Evolutionary conservation across 2,329 filamentous ascomycete genomes (phyloP).

Genomic region (Nectriaceae sp.): DNA sequence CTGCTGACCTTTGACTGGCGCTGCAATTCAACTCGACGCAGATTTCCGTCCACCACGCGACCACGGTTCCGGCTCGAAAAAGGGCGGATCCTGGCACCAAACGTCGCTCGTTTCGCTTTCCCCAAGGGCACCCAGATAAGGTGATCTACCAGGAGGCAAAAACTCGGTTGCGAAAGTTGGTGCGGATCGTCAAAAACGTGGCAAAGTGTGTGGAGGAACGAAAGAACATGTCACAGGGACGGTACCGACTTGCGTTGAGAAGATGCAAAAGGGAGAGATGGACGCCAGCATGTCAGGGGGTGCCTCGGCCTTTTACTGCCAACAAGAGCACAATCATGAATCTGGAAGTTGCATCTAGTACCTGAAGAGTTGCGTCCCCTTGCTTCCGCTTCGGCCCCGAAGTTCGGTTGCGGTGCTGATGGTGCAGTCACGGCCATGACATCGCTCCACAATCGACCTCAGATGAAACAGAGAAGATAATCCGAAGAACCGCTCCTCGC

Average conservation of each 20-base stretch:
- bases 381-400: not conserved
- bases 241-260: not conserved
- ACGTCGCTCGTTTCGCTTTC: conserved; percentile 8
- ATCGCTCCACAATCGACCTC: not conserved
- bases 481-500: not conserved
- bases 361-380: not conserved
- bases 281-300: conserved; percentile 3
- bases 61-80: conserved; percentile 9
- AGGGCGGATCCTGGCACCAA: conserved; percentile 6
- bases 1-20: conserved; percentile 12
- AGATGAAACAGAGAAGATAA: not conserved
- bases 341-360: not conserved
- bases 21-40: conserved; percentile 28
- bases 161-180: not conserved
- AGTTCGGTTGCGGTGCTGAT: not conserved
- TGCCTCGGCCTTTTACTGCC: conserved; percentile 8
- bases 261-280: not conserved
- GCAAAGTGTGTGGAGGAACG: not conserved
- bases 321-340: conserved; percentile 4
- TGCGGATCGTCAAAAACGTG: not conserved
- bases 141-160: conserved; percentile 1
- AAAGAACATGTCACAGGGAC: not conserved
- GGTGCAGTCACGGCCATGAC: not conserved
- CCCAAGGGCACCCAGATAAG: not conserved
- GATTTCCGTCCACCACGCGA: conserved; percentile 26